Percentiles rank a stretch among this genome's conserved stretches.
Conservation (phyloP, 1,284 basidiomycete species). For the Irpex sp. region DNA sequence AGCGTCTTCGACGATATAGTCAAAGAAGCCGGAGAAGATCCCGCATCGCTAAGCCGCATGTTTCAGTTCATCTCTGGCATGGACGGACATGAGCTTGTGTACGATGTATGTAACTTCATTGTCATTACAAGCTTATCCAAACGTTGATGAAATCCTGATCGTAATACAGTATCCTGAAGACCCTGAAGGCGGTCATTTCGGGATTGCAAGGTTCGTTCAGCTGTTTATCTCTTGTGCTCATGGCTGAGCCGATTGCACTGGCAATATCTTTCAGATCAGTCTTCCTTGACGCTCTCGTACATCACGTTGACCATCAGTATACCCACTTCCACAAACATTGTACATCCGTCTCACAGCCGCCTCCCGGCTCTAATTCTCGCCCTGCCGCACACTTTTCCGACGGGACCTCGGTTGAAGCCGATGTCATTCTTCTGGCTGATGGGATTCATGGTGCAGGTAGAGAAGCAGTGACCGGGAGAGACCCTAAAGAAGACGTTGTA, state of each 20-base stretch:
- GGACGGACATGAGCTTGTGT: slow-evolving; percentile 38
- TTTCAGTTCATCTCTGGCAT: slow-evolving; percentile 39
- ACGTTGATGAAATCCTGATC: neutral
- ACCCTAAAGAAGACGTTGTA: slow-evolving; percentile 22
- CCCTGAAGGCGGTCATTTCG: slow-evolving; percentile 29
- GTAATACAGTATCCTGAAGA: slow-evolving; percentile 32
- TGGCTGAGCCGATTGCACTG: neutral
- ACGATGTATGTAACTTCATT: slow-evolving; percentile 31
- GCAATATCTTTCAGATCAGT: slow-evolving; percentile 30
- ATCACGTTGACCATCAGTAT: slow-evolving; percentile 34
- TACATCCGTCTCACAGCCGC: slow-evolving; percentile 25
- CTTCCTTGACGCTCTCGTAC: slow-evolving; percentile 42
- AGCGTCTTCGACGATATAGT: slow-evolving; percentile 40
- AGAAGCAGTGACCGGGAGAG: slow-evolving; percentile 27
- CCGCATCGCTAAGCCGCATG: slow-evolving; percentile 25
- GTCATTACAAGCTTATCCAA: neutral
- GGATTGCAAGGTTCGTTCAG: slow-evolving; percentile 16
- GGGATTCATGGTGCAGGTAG: slow-evolving; percentile 44
- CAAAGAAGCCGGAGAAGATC: slow-evolving; percentile 29
- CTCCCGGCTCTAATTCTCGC: slow-evolving; percentile 20
- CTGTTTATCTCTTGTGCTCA: neutral
- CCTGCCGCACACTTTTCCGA: slow-evolving; percentile 39
- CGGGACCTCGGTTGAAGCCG: slow-evolving; percentile 38
- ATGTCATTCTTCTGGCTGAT: slow-evolving; percentile 47
- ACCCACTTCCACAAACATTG: slow-evolving; percentile 48